Conservation (phyloP, 2,329 filamentous ascomycete species). For the Fusarium fujikuroi region DNA sequence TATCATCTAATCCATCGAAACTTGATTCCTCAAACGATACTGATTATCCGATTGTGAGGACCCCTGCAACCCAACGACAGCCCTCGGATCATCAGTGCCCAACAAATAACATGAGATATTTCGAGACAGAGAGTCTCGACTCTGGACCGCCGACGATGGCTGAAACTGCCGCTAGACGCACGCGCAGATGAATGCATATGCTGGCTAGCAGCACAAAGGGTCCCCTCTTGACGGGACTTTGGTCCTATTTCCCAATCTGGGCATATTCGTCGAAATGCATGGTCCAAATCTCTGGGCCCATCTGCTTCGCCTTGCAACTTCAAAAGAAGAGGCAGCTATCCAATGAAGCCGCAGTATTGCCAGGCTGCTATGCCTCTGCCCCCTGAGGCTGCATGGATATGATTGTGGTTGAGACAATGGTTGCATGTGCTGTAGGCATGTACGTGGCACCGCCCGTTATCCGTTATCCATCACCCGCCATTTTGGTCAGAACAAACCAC, state of each 20-base stretch:
- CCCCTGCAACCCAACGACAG: neutral
- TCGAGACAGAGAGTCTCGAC: slow-evolving; percentile 7
- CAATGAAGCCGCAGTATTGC: slow-evolving; percentile 31
- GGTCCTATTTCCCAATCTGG: slow-evolving; percentile 32
- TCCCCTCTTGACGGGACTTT: slow-evolving; percentile 26
- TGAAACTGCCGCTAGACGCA: slow-evolving; percentile 26
- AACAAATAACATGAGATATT: slow-evolving; percentile 10
- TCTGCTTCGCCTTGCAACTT: slow-evolving; percentile 32
- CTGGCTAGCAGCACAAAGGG: slow-evolving; percentile 29
- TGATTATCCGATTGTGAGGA: neutral
- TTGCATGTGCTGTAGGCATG: slow-evolving; percentile 7
- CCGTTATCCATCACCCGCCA: slow-evolving; percentile 30
- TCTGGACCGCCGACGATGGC: slow-evolving; percentile 2
- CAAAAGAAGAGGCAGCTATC: neutral
- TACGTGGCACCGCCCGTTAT: slow-evolving; percentile 39
- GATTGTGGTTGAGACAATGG: slow-evolving; percentile 1
- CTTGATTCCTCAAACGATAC: slow-evolving; percentile 4
- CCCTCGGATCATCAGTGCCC: neutral
- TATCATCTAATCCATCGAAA: slow-evolving; percentile 1
- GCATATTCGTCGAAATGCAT: slow-evolving; percentile 38
- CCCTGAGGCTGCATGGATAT: slow-evolving; percentile 26
- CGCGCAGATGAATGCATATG: slow-evolving; percentile 7
- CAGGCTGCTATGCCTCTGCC: slow-evolving; percentile 31
- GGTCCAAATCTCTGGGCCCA: slow-evolving; percentile 24
- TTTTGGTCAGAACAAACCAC: neutral